Percentiles rank a stretch among this genome's conserved stretches.
Evolutionary conservation across 371 early-diverging fungal species (phyloP).

Genomic region (Mortierella polycephala): DNA sequence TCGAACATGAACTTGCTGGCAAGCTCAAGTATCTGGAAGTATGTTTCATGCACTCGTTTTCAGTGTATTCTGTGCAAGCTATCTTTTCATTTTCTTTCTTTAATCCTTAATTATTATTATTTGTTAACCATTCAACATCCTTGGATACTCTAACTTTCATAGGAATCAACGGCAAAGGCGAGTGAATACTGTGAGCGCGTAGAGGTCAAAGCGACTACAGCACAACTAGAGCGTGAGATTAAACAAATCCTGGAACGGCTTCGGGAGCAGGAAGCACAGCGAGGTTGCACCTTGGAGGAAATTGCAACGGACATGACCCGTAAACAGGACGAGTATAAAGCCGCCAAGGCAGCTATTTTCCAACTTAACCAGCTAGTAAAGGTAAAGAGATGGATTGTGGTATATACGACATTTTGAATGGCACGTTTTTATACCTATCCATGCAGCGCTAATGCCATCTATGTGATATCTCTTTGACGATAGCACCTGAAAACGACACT

Average conservation of each 20-base stretch:
- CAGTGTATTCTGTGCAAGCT: background rate
- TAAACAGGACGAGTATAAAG: slow-evolving; percentile 61
- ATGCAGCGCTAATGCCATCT: background rate
- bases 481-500: slow-evolving; percentile 68
- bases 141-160: background rate
- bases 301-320: slow-evolving; percentile 62
- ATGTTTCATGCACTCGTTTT: background rate
- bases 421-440: slow-evolving; percentile 1
- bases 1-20: slow-evolving; percentile 42
- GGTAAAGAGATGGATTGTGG: slow-evolving; percentile 34
- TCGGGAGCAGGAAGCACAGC: slow-evolving; percentile 61
- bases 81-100: background rate
- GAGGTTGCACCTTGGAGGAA: slow-evolving; percentile 67
- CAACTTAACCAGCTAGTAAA: slow-evolving; percentile 61
- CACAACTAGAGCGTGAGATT: slow-evolving; percentile 71
- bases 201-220: slow-evolving; percentile 57
- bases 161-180: slow-evolving; percentile 64
- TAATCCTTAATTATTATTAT: no score
- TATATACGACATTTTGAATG: background rate
- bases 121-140: background rate
- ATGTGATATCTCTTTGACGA: background rate
- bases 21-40: slow-evolving; percentile 44
- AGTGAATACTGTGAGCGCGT: slow-evolving; percentile 74
- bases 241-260: slow-evolving; percentile 63
- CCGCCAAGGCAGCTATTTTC: slow-evolving; percentile 68